Conservation (phyloP, 2,329 filamentous ascomycete species). For the Fonsecaea erecta region DNA sequence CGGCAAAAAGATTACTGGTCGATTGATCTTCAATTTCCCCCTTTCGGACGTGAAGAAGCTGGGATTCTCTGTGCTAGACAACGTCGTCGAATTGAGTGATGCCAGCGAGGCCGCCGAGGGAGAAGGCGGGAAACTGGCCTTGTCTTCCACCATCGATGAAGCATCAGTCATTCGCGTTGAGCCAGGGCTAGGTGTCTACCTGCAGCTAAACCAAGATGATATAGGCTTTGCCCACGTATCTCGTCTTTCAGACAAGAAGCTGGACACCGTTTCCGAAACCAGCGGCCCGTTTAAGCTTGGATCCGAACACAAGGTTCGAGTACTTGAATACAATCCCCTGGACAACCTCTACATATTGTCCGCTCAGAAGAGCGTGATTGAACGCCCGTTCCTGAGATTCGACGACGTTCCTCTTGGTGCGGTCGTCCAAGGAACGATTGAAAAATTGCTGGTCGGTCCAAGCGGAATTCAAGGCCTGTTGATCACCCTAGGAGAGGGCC, state of each 20-base stretch:
- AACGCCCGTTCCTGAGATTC: conserved; percentile 87
- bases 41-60: conserved; percentile 78
- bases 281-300: conserved; percentile 78
- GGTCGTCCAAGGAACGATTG: conserved; percentile 79
- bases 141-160: conserved; percentile 73
- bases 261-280: conserved; percentile 77
- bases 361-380: conserved; percentile 77
- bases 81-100: conserved; percentile 69
- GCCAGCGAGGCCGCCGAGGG: conserved; percentile 45
- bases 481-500: conserved; percentile 81
- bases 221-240: conserved; percentile 95
- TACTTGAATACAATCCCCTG: conserved; percentile 83
- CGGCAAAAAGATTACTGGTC: conserved; percentile 80
- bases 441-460: conserved; percentile 79
- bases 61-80: conserved; percentile 85
- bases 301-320: conserved; percentile 76
- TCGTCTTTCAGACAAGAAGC: conserved; percentile 83
- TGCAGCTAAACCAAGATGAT: conserved; percentile 69
- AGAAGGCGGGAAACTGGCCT: conserved; percentile 61
- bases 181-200: conserved; percentile 77
- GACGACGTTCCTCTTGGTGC: conserved; percentile 85
- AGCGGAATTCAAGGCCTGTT: conserved; percentile 81
- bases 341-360: conserved; percentile 87
- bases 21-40: conserved; percentile 87
- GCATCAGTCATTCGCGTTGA: conserved; percentile 82